Base-by-base conservation (phyloP, 331 rosid genomes). In the Quercus lobata region DNA sequence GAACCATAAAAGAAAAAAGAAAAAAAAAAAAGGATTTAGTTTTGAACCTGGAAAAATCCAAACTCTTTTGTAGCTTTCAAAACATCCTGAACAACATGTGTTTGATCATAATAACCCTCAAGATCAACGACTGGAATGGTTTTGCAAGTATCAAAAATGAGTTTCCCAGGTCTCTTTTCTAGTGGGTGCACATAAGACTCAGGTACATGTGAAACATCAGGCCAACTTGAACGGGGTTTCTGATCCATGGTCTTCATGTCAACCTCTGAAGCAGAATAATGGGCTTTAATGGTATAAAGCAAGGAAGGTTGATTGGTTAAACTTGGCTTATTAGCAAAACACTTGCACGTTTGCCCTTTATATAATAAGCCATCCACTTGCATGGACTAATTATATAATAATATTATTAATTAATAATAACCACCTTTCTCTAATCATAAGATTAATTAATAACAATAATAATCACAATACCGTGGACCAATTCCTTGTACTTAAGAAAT, bases 41-140 rank as follows among this genome's bases (percentile, higher is more conserved):
- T 57, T 9, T 2, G 27, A 41, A 86, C 92, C 90, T 86, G 90
- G 30, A 86, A 88, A 77, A 88, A 84, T 24, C 92, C 92, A 7
- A 70, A 77, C 18, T 88, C 84, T 46, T 84, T 73, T 29, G 80
- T 24, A 56, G 97, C 94, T 74, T 84, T 71, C 70, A 80, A 30
- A 74, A 92, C 87, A 74, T 80, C 68, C 0, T 77, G 86, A 69
- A 87, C 70, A 15, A 79, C 86, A 25, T 18, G 35, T 1, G 76
- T 30, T 77, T 70, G 55, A 49, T 49, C 55, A 14, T 35, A 21
- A 34, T 41, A 41, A 41, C 6, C 32, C 11, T 70, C 58, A 4
- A 86, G 81, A 85, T 93, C 91, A 69, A 93, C 30, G 32, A 88
- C 87, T 0, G 92, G 94, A 66, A 93, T 91, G 3, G 84, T 35